A percentile compares a stretch with the other conserved stretches of the same genome.
Conservation (phyloP, 768 basidiomycete genomes). For the Mycena latifolia region DNA sequence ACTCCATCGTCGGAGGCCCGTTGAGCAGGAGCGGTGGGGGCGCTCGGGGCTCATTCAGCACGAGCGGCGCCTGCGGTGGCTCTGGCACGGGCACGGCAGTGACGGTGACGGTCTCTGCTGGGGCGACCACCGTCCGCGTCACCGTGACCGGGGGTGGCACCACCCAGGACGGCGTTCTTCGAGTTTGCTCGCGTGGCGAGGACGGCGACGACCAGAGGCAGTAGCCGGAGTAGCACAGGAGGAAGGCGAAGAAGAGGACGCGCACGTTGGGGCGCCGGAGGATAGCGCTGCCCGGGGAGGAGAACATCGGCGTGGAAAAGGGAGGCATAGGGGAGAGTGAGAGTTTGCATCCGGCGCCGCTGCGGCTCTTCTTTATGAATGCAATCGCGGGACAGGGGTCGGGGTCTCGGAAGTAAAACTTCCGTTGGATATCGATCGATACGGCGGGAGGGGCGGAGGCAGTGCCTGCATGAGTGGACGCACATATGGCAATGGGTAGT, state of each 20-base stretch:
- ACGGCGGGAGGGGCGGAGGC: no score
- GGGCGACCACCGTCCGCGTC: not conserved
- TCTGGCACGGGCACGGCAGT: not conserved
- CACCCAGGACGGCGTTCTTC: not conserved
- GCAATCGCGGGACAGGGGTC: no score
- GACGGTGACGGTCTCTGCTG: slow-evolving; percentile 13
- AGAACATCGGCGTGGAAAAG: not conserved
- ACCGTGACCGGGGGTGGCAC: not conserved
- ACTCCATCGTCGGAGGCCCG: slow-evolving; percentile 14
- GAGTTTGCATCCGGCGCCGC: no score
- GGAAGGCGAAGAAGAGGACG: not conserved
- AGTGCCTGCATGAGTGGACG: no score
- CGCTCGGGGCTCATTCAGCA: no score
- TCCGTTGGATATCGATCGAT: no score
- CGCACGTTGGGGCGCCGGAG: not conserved
- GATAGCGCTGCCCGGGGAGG: not conserved
- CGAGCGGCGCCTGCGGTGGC: no score
- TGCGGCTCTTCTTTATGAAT: no score
- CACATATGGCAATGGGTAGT: no score
- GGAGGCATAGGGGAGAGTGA: no score
- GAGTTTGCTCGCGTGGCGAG: not conserved
- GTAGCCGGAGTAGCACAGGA: not conserved
- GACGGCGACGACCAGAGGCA: not conserved
- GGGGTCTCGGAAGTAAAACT: no score
- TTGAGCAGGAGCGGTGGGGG: no score